phyloP scores from a whole-genome alignment of 306 rosid species.

The Sindora glabra region DNA sequence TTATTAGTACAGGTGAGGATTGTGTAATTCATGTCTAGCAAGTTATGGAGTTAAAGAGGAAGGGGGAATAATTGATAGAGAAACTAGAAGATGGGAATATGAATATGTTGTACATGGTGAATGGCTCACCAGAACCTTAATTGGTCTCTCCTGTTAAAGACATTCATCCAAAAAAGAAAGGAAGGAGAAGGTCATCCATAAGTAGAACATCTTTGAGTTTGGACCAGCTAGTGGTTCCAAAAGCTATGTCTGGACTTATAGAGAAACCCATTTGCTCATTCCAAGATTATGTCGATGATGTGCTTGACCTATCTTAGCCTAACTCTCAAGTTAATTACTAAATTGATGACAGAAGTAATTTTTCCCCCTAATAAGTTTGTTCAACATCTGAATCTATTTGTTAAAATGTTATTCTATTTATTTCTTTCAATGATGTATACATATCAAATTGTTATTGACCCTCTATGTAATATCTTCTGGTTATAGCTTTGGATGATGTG shows the following conservation, averaged over 20 bases:
- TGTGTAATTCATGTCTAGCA: constrained; percentile 88
- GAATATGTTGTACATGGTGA: constrained; percentile 49
- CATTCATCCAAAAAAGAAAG: constrained; percentile 57
- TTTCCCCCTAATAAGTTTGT: background rate
- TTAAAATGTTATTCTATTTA: background rate
- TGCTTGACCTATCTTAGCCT: constrained; percentile 98
- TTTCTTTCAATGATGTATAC: background rate
- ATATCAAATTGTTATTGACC: background rate
- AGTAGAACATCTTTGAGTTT: constrained; percentile 74
- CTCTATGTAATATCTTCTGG: too few species aligned
- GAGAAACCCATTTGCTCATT: constrained; percentile 87
- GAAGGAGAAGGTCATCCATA: constrained; percentile 72
- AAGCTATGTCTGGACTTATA: constrained; percentile 63
- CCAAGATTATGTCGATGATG: constrained; percentile 75
- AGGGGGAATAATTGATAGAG: constrained; percentile 70
- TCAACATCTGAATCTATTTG: background rate
- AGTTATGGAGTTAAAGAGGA: constrained; percentile 81
- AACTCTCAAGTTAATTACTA: constrained; percentile 80
- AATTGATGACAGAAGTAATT: constrained; percentile 5
- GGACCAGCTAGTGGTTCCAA: constrained; percentile 68
- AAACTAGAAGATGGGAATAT: constrained; percentile 53
- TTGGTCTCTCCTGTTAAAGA: constrained; percentile 47
- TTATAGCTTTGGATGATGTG: background rate
- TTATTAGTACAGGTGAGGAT: constrained; percentile 98
- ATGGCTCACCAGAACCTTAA: constrained; percentile 70